Base-by-base conservation (phyloP, 1,284 basidiomycete species). In the Sanghuangporus sanghuang region DNA sequence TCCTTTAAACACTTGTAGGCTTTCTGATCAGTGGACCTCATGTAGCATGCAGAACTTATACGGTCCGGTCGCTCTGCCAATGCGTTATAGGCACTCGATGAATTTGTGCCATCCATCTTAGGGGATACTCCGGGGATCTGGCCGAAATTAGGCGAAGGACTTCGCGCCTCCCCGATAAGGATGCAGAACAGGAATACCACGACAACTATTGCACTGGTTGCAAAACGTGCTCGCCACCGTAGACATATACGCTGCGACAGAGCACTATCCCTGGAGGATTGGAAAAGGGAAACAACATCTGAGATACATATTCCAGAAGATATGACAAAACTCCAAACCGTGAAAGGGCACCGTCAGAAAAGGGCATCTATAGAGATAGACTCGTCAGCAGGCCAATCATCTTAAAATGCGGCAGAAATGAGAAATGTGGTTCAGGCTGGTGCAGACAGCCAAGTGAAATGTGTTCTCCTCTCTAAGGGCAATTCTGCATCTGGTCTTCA, bases 41-140 rank as follows among this genome's bases (percentile, higher is more conserved):
- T 78, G 64, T 87, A 85, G 2, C 86, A 86, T n/a, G 78, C 75
- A 0, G 76, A 74, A 0, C 91, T 90, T 11, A 85, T 83, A 64
- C 87, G 81, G 77, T 96, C 93, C 0, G 93, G 93, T 71, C 75
- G 78, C 69, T 84, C 84, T 5, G 91, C 93, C 67, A 95, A 89
- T 7, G 82, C 76, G 58, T 90, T 79, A 72, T 93, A 95, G 1
- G 88, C 90, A 6, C 75, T 69, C 75, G 88, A 91, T 60, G 95
- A 78, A 7, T 80, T 81, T 56, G 78, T 78, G 57, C 89, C 86
- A 69, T 90, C 86, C 0, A 86, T 87, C 23, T 77, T 75, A 3
- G 85, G 82, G 3, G 74, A 67, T 0, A 92, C 85, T 2, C 82
- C 84, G 11, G 95, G 83, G 14, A 92, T 77, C 65, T 90, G 79